Percentiles rank a stretch among this genome's conserved stretches.
Evolutionary conservation across 2,329 filamentous ascomycete species (phyloP).

Genomic region (Fusarium sp.): DNA sequence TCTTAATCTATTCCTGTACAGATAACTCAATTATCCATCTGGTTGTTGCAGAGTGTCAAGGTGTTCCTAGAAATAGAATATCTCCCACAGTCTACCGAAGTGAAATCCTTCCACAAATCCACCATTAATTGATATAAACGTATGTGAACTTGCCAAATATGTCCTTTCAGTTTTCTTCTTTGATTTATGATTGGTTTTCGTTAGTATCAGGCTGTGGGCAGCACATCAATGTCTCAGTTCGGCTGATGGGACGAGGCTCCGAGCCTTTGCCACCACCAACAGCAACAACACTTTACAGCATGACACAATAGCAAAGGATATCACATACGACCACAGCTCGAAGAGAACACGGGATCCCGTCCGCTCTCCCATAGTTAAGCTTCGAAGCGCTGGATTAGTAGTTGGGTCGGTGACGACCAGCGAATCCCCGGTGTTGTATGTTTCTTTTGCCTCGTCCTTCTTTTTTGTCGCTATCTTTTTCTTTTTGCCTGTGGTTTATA

Average conservation of each 20-base stretch:
- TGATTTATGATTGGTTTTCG: slow-evolving; percentile 18
- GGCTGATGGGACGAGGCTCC: slow-evolving; percentile 21
- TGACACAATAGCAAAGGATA: accelerated
- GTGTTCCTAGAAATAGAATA: neutral
- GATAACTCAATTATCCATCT: neutral
- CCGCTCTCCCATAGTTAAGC: slow-evolving; percentile 36
- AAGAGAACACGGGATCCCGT: slow-evolving; percentile 36
- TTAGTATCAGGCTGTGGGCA: neutral
- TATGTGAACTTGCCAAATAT: accelerated
- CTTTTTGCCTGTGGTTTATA: neutral
- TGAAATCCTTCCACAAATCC: neutral
- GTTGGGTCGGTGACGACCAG: slow-evolving; percentile 38
- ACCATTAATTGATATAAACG: accelerated
- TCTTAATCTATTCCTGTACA: no score
- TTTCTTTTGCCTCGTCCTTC: neutral
- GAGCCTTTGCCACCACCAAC: neutral
- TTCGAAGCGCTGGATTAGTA: slow-evolving; percentile 38
- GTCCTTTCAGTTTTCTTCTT: accelerated
- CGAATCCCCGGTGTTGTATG: slow-evolving; percentile 37
- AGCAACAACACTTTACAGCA: neutral
- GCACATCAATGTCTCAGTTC: slow-evolving; percentile 2
- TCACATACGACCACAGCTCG: slow-evolving; percentile 37
- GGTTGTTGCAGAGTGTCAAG: neutral
- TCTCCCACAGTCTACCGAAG: no score
- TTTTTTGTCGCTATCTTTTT: neutral